phyloP scores from a whole-genome alignment of 208 protist genomes.

The Naegleria gruberi region DNA sequence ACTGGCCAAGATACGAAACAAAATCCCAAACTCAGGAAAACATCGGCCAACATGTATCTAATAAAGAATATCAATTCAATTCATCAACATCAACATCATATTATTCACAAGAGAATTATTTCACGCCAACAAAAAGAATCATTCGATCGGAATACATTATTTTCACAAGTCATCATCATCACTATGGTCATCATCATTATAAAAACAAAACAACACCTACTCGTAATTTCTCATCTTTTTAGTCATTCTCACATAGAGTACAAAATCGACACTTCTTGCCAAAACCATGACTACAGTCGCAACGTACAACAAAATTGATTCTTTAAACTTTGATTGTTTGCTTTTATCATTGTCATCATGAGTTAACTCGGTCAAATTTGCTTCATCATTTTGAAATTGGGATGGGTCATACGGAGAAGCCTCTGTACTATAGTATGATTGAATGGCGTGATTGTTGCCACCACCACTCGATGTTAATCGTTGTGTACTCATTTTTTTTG shows the following conservation, averaged over 20 bases:
- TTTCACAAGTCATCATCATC: not conserved
- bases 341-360: not conserved
- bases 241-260: constrained; percentile 4
- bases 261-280: constrained; percentile 20
- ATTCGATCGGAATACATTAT: not conserved
- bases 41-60: not conserved
- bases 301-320: not conserved
- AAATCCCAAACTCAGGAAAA: not conserved
- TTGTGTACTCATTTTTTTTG: not conserved
- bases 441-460: not conserved
- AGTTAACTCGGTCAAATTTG: not conserved
- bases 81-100: not conserved
- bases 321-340: not conserved
- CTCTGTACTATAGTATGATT: not conserved
- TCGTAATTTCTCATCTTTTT: constrained; percentile 19
- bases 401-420: not conserved
- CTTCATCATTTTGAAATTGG: not conserved
- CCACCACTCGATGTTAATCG: not conserved
- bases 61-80: not conserved
- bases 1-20: not conserved
- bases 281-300: constrained; percentile 15
- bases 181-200: not conserved
- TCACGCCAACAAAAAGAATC: not conserved
- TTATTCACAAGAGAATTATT: not conserved
- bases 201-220: not conserved